Base-by-base conservation (phyloP, 169 alveolate genomes). In the Cryptosporidium andersoni region DNA sequence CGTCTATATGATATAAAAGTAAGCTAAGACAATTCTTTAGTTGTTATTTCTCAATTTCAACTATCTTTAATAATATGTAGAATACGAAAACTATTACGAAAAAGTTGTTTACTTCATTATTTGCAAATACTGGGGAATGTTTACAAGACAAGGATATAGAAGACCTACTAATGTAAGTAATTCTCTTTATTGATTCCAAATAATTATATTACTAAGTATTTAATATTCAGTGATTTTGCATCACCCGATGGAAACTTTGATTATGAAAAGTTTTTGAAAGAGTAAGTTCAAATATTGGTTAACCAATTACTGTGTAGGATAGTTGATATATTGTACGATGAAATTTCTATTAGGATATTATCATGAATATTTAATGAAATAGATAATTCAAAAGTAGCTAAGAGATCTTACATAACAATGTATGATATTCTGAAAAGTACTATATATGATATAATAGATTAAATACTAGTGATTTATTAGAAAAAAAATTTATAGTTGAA, bases 81-180 rank as follows among this genome's bases (percentile, higher is more conserved):
- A 74, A 58, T 64, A 14, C 85, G 11, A 68, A 68, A 34, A 34
- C 85, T 12, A 74, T 74, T 48, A 74, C 85, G 14, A 43, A 36
- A 5, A 66, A 74, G 37, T 68, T 58, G 11, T 63, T 74, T n/a
- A 74, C 63, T 11, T 74, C 85, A 6, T 63, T 74, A 14, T 25
- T 74, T 16, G 60, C 85, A 7, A 74, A 74, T 51, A 56, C 85
- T 16, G 85, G 85, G 3, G 85, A 74, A 43, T 58, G 55, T 34
- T 60, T 74, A 37, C 43, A 66, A 11, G 67, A 47, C 1, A 74
- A 74, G 43, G 85, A 74, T 58, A 74, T 74, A 42, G 85, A 74
- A 74, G 49, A 43, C n/a, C 63, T 74, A 25, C 5, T 74, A 14
- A 55, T 36, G 85, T 74, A 55, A 74, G 85, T 47, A 4, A 39